Evolutionary conservation across 23 red algal genomes (phyloP).

Genomic region (Rhodosorus marinus): DNA sequence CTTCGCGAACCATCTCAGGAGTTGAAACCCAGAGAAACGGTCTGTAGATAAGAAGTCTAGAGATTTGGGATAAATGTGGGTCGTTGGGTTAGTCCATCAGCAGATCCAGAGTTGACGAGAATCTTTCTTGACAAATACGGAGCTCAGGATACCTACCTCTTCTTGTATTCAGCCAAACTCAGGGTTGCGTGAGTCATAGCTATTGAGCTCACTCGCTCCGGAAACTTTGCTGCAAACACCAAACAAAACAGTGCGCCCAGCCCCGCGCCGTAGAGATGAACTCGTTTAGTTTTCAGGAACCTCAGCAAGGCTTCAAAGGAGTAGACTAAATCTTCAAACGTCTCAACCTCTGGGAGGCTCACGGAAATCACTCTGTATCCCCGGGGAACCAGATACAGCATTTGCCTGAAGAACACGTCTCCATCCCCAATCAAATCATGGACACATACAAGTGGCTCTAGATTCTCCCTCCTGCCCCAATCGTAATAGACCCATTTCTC

Average conservation of each 20-base stretch:
- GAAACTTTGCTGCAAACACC: constrained; percentile 19
- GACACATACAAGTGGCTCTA: constrained; percentile 69
- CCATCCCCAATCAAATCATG: constrained; percentile 44
- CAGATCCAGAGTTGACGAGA: constrained; percentile 37
- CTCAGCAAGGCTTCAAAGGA: constrained; percentile 61
- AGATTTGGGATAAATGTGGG: no score
- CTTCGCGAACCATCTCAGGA: constrained; percentile 19
- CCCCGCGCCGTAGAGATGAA: constrained; percentile 76
- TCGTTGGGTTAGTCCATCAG: no score
- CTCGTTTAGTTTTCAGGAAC: constrained; percentile 12
- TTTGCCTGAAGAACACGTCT: constrained; percentile 46
- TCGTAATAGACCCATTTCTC: constrained; percentile 60
- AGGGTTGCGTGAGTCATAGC: constrained; percentile 56
- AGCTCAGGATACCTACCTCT: constrained; percentile 19
- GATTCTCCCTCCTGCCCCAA: constrained; percentile 53
- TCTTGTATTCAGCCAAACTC: constrained; percentile 11
- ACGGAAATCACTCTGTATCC: constrained; percentile 66
- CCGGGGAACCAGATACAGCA: constrained; percentile 24
- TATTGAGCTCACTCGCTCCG: constrained; percentile 56
- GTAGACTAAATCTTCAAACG: constrained; percentile 43
- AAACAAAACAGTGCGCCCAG: constrained; percentile 68
- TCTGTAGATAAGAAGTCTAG: no score
- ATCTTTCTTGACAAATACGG: constrained; percentile 47
- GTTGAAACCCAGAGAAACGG: no score
- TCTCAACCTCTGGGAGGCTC: constrained; percentile 49